Evolutionary conservation across 106 monocot species (phyloP).

Genomic region (Dendrobium huoshanense): DNA sequence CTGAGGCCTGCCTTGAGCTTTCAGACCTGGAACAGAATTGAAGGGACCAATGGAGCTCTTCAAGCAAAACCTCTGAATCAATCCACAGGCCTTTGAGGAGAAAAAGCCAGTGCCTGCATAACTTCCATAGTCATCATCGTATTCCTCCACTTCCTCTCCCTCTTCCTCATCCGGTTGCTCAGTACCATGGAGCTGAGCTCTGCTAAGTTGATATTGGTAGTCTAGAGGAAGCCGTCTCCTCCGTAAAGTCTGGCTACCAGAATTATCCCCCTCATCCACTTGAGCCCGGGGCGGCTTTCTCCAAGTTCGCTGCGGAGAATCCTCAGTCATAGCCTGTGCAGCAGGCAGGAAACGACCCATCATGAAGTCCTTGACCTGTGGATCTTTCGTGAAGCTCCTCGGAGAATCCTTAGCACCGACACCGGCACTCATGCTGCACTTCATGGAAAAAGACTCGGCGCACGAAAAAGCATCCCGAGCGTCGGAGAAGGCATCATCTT

Average conservation of each 20-base stretch:
- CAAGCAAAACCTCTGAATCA: conserved; percentile 41
- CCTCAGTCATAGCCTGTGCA: conserved; percentile 53
- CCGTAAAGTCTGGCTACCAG: background rate
- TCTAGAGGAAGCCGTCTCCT: conserved; percentile 15
- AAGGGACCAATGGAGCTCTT: conserved; percentile 36
- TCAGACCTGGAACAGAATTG: conserved; percentile 43
- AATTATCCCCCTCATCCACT: background rate
- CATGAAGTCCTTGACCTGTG: conserved; percentile 43
- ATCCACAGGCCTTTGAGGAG: conserved; percentile 38
- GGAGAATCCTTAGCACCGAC: conserved; percentile 6
- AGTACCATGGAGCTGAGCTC: conserved; percentile 1
- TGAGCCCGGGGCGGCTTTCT: background rate
- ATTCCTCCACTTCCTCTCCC: conserved; percentile 15
- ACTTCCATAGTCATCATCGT: conserved; percentile 19
- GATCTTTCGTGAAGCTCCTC: conserved; percentile 14
- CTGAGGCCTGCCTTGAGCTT: conserved; percentile 9
- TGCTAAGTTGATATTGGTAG: background rate
- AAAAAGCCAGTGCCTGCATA: conserved; percentile 10
- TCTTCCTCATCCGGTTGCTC: background rate
- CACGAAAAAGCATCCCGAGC: conserved; percentile 28
- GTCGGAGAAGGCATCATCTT: conserved; percentile 29
- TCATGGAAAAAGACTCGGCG: conserved; percentile 34
- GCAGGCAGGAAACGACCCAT: conserved; percentile 73
- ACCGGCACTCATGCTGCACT: conserved; percentile 30
- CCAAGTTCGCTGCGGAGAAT: conserved; percentile 13